Evolutionary conservation across 192 early-diverging fungal genomes (phyloP).

Genomic region (Geosiphon pyriformis): DNA sequence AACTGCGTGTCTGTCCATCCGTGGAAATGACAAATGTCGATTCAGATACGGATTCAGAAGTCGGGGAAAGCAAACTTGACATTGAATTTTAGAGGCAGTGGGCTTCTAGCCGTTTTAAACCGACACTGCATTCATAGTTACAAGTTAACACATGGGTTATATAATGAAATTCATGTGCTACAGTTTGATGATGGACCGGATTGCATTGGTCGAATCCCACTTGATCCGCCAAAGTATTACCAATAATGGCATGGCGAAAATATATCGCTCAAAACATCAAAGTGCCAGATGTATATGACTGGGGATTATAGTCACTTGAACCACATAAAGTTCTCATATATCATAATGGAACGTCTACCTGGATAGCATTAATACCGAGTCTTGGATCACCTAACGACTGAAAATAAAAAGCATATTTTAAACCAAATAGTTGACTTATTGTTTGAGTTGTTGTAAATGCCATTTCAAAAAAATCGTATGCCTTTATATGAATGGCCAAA

Average conservation of each 20-base stretch:
- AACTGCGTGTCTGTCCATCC: no score
- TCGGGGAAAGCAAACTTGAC: no score
- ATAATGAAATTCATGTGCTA: conserved; percentile 11
- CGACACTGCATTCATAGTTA: neutral
- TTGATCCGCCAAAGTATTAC: neutral
- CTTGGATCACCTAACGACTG: conserved; percentile 6
- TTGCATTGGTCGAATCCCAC: conserved; percentile 3
- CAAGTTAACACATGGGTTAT: neutral
- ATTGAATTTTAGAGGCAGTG: no score
- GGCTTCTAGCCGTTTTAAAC: conserved; percentile 4
- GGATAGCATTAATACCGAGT: neutral
- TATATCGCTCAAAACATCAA: conserved; percentile 12
- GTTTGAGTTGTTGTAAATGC: conserved; percentile 6
- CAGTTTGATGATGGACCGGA: conserved; percentile 5
- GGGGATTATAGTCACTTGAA: neutral
- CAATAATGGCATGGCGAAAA: neutral
- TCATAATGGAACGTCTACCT: neutral
- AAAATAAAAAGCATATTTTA: conserved; percentile 10
- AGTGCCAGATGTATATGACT: conserved; percentile 10
- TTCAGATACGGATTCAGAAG: no score
- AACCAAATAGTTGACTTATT: conserved; percentile 6
- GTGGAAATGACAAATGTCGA: no score
- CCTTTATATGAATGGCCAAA: conserved; percentile 14
- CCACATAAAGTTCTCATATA: neutral
- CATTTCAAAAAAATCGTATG: conserved; percentile 1